Evolutionary conservation across 257 asterid species (phyloP).

Genomic region (Gentiana dahurica): DNA sequence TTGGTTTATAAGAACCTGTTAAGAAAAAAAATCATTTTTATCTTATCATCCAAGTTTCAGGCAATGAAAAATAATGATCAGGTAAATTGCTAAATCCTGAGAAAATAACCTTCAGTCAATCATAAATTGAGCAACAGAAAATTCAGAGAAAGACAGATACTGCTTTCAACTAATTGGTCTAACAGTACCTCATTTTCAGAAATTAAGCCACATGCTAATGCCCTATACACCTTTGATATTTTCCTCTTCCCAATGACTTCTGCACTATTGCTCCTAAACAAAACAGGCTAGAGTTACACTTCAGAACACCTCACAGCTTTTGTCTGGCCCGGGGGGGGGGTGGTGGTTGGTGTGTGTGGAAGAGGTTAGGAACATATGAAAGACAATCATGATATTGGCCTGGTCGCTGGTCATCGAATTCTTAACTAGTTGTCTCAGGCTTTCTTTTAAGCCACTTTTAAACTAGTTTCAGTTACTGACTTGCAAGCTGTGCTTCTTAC

Average conservation of each 20-base stretch:
- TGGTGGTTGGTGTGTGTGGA: too few relatives aligned
- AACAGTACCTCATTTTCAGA: constrained; percentile 52
- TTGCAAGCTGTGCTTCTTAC: too few relatives aligned
- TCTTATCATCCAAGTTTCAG: neutral
- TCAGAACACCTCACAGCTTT: neutral
- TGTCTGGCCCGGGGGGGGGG: too few relatives aligned
- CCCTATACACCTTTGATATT: constrained; percentile 73
- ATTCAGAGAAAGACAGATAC: neutral
- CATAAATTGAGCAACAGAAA: neutral
- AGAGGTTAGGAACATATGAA: too few relatives aligned
- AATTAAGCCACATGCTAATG: constrained; percentile 68
- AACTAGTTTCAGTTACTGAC: too few relatives aligned
- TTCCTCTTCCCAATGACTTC: constrained; percentile 39
- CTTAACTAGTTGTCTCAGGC: too few relatives aligned
- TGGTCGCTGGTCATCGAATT: too few relatives aligned
- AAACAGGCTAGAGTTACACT: constrained; percentile 1
- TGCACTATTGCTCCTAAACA: constrained; percentile 31
- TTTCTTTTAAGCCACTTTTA: too few relatives aligned
- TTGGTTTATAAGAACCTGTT: constrained; percentile 62
- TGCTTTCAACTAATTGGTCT: constrained; percentile 1
- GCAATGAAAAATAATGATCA: too few relatives aligned
- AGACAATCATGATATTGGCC: too few relatives aligned
- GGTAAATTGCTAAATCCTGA: too few relatives aligned
- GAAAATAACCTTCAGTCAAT: neutral
- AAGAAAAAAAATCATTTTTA: constrained; percentile 8